A percentile compares a stretch with the other conserved stretches of the same genome.
Evolutionary conservation across 169 alveolate species (phyloP).

Genomic region (Babesia ovata): DNA sequence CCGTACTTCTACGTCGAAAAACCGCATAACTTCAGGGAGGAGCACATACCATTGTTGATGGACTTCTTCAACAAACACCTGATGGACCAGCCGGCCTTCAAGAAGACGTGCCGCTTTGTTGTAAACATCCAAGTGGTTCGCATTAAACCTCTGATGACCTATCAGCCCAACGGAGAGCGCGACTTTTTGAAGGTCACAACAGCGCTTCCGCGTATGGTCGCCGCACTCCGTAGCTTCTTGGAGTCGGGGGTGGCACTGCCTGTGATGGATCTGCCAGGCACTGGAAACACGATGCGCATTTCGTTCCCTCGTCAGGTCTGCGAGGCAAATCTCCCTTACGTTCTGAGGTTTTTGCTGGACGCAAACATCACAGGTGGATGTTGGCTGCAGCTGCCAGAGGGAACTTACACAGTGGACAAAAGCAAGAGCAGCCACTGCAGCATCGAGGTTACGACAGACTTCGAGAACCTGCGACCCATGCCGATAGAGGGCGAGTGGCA

Average conservation of each 20-base stretch:
- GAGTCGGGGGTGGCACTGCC: conserved; percentile 77
- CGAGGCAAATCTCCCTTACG: conserved; percentile 96
- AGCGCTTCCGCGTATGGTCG: conserved; percentile 82
- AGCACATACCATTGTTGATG: conserved; percentile 61
- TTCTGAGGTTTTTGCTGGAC: conserved; percentile 95
- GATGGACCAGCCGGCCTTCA: conserved; percentile 69
- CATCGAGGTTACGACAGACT: conserved; percentile 71
- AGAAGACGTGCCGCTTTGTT: conserved; percentile 70
- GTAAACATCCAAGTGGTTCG: conserved; percentile 67
- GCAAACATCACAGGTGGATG: conserved; percentile 93
- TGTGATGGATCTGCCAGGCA: conserved; percentile 22
- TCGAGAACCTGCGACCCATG: conserved; percentile 77
- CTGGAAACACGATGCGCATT: conserved; percentile 39
- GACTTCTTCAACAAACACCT: conserved; percentile 56
- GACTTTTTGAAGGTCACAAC: conserved; percentile 83
- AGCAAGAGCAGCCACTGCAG: conserved; percentile 63
- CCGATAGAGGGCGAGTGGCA: conserved; percentile 89
- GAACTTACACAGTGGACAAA: conserved; percentile 20
- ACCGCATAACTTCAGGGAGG: conserved; percentile 64
- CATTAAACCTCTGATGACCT: conserved; percentile 78
- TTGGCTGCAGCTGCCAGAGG: conserved; percentile 86
- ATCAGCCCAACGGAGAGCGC: conserved; percentile 64
- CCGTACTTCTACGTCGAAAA: conserved; percentile 77
- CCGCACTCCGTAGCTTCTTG: conserved; percentile 79
- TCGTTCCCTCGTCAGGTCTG: conserved; percentile 73